Evolutionary conservation across 257 asterid species (phyloP).

Genomic region (Solanum peruvianum): DNA sequence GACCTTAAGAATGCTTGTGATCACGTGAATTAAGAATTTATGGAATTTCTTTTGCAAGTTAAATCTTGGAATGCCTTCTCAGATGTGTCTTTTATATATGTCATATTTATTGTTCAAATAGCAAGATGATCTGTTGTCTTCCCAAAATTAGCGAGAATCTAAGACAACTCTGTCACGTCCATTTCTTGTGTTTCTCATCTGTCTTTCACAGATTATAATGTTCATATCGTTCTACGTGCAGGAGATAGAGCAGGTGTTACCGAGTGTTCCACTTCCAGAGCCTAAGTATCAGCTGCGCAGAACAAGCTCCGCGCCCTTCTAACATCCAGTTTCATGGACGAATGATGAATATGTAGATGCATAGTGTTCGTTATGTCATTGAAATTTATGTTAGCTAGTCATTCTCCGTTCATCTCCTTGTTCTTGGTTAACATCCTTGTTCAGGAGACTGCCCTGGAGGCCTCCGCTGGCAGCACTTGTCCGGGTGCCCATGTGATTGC

Average conservation of each 20-base stretch:
- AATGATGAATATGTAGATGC: slow-evolving; percentile 9
- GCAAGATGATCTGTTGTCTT: neutral
- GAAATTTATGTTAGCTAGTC: neutral
- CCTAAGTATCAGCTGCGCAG: slow-evolving; percentile 37
- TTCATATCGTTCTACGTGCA: neutral
- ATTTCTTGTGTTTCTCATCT: neutral
- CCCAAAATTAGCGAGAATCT: neutral
- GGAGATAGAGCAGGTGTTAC: slow-evolving; percentile 28
- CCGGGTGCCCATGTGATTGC: neutral
- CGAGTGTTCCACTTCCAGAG: slow-evolving; percentile 24
- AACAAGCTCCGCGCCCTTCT: slow-evolving; percentile 31
- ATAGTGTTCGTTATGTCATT: neutral
- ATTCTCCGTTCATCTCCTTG: neutral
- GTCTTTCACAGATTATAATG: neutral
- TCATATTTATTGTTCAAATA: neutral
- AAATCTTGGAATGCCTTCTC: neutral
- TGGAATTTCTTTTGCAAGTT: neutral
- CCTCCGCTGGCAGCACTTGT: neutral
- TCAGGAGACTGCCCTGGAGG: neutral
- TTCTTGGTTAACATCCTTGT: neutral
- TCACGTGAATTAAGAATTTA: neutral
- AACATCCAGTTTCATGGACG: slow-evolving; percentile 1
- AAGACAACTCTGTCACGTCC: neutral
- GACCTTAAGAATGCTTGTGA: neutral
- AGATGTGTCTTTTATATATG: neutral